Conservation (phyloP, 345 rosid species). For the Salix exigua region DNA sequence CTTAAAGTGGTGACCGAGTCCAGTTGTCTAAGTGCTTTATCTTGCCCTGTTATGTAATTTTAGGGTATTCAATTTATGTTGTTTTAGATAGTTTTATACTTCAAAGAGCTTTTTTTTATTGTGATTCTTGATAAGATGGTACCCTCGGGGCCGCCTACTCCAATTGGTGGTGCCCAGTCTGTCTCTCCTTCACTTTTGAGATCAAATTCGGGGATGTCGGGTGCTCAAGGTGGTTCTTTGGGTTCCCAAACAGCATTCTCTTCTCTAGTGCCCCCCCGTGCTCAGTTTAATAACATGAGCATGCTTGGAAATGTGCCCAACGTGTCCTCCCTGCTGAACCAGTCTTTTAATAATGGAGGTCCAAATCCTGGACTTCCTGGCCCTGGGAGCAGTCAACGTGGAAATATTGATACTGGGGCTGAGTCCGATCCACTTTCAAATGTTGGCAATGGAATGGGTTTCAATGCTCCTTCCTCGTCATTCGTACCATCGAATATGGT, state of each 20-base stretch:
- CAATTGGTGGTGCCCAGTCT: slow-evolving; percentile 71
- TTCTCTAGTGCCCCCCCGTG: slow-evolving; percentile 57
- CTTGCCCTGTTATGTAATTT: slow-evolving; percentile 18
- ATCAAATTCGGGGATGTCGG: slow-evolving; percentile 66
- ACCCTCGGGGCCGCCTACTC: slow-evolving; percentile 76
- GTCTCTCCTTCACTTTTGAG: slow-evolving; percentile 66
- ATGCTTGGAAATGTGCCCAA: slow-evolving; percentile 79
- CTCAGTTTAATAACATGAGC: slow-evolving; percentile 69
- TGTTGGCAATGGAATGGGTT: slow-evolving; percentile 64
- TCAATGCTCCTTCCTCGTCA: slow-evolving; percentile 53
- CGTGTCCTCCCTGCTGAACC: slow-evolving; percentile 71
- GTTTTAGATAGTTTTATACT: slow-evolving; percentile 30
- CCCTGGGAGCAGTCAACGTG: slow-evolving; percentile 48
- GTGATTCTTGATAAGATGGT: slow-evolving; percentile 53
- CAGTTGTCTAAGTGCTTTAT: slow-evolving; percentile 20
- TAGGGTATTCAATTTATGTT: slow-evolving; percentile 32
- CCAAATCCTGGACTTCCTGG: slow-evolving; percentile 50
- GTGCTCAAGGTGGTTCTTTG: slow-evolving; percentile 69
- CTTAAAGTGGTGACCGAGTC: slow-evolving; percentile 36
- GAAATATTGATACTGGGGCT: slow-evolving; percentile 63
- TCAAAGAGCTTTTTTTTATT: slow-evolving; percentile 5
- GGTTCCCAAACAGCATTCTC: slow-evolving; percentile 70
- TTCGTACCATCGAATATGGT: slow-evolving; percentile 59
- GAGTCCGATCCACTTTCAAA: slow-evolving; percentile 69
- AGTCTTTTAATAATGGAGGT: slow-evolving; percentile 79